A percentile compares a stretch with the other conserved stretches of the same genome.
Conservation (phyloP, 1,139 yeast species). For the Kodamaea plutei region DNA sequence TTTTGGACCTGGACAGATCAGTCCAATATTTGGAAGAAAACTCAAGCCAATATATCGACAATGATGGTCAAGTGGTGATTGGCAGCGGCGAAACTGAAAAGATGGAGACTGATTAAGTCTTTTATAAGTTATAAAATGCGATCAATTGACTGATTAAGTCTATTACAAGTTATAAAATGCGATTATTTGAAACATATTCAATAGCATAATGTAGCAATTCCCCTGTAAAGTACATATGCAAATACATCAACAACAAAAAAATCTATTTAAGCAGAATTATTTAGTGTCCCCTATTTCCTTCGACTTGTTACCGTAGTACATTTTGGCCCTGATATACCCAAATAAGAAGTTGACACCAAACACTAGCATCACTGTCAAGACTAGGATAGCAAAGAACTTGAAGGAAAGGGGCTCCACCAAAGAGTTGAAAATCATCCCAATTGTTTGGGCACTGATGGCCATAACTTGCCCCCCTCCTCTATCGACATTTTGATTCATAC, state of each 20-base stretch:
- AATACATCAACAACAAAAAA: no score
- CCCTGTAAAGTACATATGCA: no score
- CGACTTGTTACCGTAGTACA: slow-evolving; percentile 30
- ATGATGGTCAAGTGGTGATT: slow-evolving; percentile 60
- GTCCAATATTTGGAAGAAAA: slow-evolving; percentile 74
- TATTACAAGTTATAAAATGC: no score
- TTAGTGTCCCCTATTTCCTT: no score
- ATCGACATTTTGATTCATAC: slow-evolving; percentile 56
- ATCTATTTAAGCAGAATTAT: no score
- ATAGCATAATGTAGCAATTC: no score
- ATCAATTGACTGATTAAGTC: no score
- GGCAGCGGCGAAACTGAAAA: slow-evolving; percentile 36
- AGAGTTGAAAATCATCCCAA: slow-evolving; percentile 60
- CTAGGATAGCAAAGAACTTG: slow-evolving; percentile 46
- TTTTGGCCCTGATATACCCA: slow-evolving; percentile 44
- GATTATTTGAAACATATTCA: no score
- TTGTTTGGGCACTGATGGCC: slow-evolving; percentile 56
- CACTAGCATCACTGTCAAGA: slow-evolving; percentile 24
- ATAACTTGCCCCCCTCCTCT: slow-evolving; percentile 40
- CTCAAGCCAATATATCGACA: slow-evolving; percentile 66
- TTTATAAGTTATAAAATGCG: no score
- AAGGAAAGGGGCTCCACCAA: slow-evolving; percentile 61
- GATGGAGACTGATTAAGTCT: slow-evolving; percentile 48
- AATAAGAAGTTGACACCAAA: slow-evolving; percentile 41
- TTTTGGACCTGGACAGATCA: slow-evolving; percentile 83